Evolutionary conservation across 2,329 filamentous ascomycete genomes (phyloP).

Genomic region (Leptographium radiaticola): DNA sequence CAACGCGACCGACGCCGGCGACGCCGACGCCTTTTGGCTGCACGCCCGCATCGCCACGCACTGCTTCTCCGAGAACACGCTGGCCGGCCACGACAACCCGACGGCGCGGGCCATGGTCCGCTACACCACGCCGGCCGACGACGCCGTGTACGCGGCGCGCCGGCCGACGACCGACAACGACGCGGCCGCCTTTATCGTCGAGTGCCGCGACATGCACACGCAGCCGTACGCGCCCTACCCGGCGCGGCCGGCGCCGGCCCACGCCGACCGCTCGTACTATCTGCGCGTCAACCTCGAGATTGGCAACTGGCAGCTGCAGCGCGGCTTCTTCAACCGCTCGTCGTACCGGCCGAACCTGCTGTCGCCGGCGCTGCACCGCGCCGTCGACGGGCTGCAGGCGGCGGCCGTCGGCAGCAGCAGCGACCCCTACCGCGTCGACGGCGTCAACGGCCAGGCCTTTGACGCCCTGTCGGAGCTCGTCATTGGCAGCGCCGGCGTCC

Average conservation of each 20-base stretch:
- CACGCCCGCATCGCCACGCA: conserved; percentile 47
- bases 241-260: conserved; percentile 25
- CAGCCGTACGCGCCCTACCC: conserved; percentile 30
- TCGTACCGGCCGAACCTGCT: conserved; percentile 36
- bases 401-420: conserved; percentile 17
- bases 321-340: conserved; percentile 44
- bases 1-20: conserved; percentile 34
- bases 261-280: conserved; percentile 38
- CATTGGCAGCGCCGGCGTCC: conserved; percentile 43
- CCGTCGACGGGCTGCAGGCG: conserved; percentile 28
- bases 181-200: conserved; percentile 20
- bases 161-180: conserved; percentile 22
- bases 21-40: conserved; percentile 46
- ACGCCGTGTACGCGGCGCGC: neutral
- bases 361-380: conserved; percentile 35
- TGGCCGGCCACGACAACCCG: conserved; percentile 26
- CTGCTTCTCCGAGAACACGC: conserved; percentile 41
- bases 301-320: conserved; percentile 40
- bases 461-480: conserved; percentile 36
- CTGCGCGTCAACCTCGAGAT: conserved; percentile 47
- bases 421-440: conserved; percentile 34
- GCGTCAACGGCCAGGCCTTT: conserved; percentile 36
- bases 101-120: conserved; percentile 36
- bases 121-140: conserved; percentile 20
- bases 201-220: conserved; percentile 38